phyloP scores from a whole-genome alignment of 2,329 filamentous ascomycete species.

The Aspergillus japonicus region DNA sequence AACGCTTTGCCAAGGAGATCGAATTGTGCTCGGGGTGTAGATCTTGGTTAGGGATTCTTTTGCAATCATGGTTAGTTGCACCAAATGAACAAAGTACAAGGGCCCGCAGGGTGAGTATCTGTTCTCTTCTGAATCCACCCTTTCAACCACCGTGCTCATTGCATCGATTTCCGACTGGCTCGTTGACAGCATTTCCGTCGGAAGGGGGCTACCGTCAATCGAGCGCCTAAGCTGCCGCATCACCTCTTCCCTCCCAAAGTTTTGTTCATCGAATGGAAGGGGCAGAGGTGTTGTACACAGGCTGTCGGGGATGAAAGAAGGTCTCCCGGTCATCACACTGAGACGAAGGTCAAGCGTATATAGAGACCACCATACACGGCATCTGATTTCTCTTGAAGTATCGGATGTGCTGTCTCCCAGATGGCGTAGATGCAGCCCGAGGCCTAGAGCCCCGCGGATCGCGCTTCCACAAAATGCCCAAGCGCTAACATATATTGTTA shows the following conservation, averaged over 20 bases:
- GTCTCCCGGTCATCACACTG: conserved; percentile 46
- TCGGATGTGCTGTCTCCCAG: conserved; percentile 38
- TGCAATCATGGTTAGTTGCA: conserved; percentile 38
- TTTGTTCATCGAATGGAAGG: conserved; percentile 41
- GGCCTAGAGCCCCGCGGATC: conserved; percentile 40
- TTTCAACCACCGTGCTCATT: background rate
- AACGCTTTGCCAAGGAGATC: conserved; percentile 38
- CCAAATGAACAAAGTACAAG: conserved; percentile 42
- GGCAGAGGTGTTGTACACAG: conserved; percentile 45
- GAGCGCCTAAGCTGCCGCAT: conserved; percentile 29
- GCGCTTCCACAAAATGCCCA: conserved; percentile 46
- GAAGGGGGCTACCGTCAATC: conserved; percentile 20
- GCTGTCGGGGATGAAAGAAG: conserved; percentile 43
- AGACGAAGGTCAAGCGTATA: conserved; percentile 45
- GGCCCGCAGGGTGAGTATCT: conserved; percentile 37
- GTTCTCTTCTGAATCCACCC: conserved; percentile 13
- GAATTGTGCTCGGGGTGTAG: conserved; percentile 39
- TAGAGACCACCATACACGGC: conserved; percentile 48
- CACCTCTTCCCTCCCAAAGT: conserved; percentile 37
- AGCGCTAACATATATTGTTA: conserved; percentile 29
- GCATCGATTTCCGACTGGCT: background rate
- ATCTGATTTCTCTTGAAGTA: conserved; percentile 44
- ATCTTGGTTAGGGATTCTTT: conserved; percentile 40
- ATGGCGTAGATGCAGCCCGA: conserved; percentile 46
- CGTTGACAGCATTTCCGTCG: conserved; percentile 14